Evolutionary conservation across 176 grass and related monocot species (phyloP).

Genomic region (Panicum miliaceum): DNA sequence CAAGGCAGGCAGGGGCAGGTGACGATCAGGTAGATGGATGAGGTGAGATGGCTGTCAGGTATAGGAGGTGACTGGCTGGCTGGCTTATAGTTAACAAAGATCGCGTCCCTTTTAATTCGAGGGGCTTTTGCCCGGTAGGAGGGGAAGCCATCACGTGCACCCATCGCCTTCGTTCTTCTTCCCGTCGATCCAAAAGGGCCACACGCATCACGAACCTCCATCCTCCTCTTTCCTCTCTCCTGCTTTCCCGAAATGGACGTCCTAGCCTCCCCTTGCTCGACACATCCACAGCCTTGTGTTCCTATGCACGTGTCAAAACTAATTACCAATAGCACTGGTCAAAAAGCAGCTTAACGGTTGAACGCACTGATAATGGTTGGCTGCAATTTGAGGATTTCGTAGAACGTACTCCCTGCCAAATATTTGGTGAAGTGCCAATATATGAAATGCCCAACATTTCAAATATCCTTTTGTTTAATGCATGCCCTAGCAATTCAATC

Average conservation of each 20-base stretch:
- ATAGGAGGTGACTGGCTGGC: slow-evolving; percentile 26
- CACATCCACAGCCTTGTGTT: not conserved
- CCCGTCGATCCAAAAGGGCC: not conserved
- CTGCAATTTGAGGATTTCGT: slow-evolving; percentile 1
- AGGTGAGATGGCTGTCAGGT: slow-evolving; percentile 2
- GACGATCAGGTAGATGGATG: slow-evolving; percentile 35
- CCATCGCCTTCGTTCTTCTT: slow-evolving; percentile 18
- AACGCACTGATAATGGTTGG: not conserved
- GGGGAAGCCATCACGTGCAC: slow-evolving; percentile 43
- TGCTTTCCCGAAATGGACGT: slow-evolving; percentile 47
- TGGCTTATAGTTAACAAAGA: slow-evolving; percentile 21
- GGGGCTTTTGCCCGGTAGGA: slow-evolving; percentile 42
- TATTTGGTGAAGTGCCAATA: not conserved
- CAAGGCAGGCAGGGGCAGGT: not conserved
- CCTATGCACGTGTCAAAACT: not conserved
- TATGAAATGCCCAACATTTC: not conserved
- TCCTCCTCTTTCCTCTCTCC: not conserved
- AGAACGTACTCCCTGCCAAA: not conserved
- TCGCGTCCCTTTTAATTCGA: not conserved
- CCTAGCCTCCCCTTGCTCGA: slow-evolving; percentile 27
- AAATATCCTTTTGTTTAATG: not conserved
- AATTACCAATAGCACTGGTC: not conserved
- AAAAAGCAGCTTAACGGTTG: slow-evolving; percentile 13
- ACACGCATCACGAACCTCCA: slow-evolving; percentile 8
- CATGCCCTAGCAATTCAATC: not conserved